Base-by-base conservation (phyloP, 2,329 filamentous ascomycete species). In the Clarireedia monteithiana region DNA sequence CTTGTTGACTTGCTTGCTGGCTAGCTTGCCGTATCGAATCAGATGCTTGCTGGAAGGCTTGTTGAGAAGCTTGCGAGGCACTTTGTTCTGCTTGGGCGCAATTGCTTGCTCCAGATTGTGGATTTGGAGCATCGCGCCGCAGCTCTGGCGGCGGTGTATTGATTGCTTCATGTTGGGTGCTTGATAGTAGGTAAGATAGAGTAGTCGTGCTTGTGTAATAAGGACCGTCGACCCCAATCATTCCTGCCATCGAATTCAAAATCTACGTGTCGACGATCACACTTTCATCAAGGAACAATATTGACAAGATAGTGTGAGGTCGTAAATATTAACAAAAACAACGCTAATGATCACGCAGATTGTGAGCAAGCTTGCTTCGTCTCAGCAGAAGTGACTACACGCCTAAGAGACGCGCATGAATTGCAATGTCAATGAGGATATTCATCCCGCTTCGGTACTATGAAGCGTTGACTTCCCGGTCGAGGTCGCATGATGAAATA, bases 61-160 rank as follows among this genome's bases (percentile, higher is more conserved):
- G 62, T 46, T 58, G 61, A 36, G 62, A 61, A 1, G 62, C 62
- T 50, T 62, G 57, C 24, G 59, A 58, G 23, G 64, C 64, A 56
- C 63, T 65, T 48, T 62, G 62, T 5, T 50, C 50, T 12, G 62
- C 61, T 55, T 66, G 60, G 15, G 58, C 55, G 48, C 60, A 59
- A 7, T 42, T 49, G 39, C 55, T 53, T 7, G 36, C 50, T 52
- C 50, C 48, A 48, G 60, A 50, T 48, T 67, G 64, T 53, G 60
- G 63, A 27, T 60, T 52, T 27, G 58, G 50, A 14, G 61, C 55
- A 57, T 60, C 56, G 51, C 64, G 61, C 46, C 60, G 63, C 47
- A 66, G 61, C 39, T 62, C 57, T 55, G 64, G 62, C 17, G 60
- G 40, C 42, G 63, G 40, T 48, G 65, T 68, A 20, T 65, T 63